Evolutionary conservation across 2,329 filamentous ascomycete species (phyloP).

Genomic region (Pyrenochaeta sp.): DNA sequence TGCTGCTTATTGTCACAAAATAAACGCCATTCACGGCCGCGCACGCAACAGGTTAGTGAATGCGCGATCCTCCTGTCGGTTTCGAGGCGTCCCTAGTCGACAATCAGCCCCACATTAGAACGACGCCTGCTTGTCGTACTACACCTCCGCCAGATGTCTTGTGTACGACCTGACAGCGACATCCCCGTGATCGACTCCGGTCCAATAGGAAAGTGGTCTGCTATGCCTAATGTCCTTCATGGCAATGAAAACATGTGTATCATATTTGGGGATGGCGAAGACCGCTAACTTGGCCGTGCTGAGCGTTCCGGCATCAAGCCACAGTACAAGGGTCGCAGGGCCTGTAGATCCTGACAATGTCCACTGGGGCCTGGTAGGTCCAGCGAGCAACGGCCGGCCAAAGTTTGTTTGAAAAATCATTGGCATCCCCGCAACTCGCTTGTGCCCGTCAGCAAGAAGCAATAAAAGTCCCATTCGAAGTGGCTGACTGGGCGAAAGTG

Average conservation of each 20-base stretch:
- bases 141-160: constrained; percentile 26
- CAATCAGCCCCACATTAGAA: constrained; percentile 39
- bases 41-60: constrained; percentile 32
- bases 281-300: constrained; percentile 26
- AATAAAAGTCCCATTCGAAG: constrained; percentile 12
- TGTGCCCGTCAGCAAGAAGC: constrained; percentile 40
- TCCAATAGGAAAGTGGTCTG: constrained; percentile 4
- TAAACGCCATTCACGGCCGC: constrained; percentile 42
- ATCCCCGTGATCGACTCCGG: constrained; percentile 5
- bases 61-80: constrained; percentile 32
- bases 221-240: background rate
- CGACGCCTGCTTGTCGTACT: constrained; percentile 28
- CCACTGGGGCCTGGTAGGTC: constrained; percentile 30
- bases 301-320: constrained; percentile 43
- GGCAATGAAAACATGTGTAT: background rate
- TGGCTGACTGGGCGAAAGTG: constrained; percentile 9
- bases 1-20: constrained; percentile 39
- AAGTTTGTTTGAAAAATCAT: constrained; percentile 41
- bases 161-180: constrained; percentile 28
- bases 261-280: constrained; percentile 9
- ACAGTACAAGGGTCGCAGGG: constrained; percentile 37
- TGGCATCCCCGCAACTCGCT: constrained; percentile 39
- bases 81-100: constrained; percentile 32
- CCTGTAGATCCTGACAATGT: constrained; percentile 40
- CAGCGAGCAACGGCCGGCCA: constrained; percentile 37